phyloP scores from a whole-genome alignment of 495 filamentous ascomycete genomes.

The Physcia stellaris region DNA sequence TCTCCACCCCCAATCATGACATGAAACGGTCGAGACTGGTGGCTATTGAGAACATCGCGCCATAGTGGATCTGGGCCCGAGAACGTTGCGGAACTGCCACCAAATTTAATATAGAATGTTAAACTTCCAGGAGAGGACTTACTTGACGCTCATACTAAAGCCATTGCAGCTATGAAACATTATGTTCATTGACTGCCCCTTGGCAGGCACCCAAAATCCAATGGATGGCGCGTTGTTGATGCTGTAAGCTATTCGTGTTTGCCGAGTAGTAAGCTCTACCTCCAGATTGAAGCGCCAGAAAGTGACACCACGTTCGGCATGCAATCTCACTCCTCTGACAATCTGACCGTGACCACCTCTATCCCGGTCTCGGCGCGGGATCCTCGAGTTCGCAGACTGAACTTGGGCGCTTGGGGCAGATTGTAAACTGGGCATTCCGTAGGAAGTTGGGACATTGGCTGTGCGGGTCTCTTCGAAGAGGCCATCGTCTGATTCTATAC shows the following conservation, averaged over 20 bases:
- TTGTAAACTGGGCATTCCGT: constrained; percentile 23
- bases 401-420: constrained; percentile 30
- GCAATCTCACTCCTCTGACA: constrained; percentile 65
- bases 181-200: constrained; percentile 84
- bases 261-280: constrained; percentile 61
- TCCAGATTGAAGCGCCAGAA: constrained; percentile 97
- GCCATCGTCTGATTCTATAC: constrained; percentile 62
- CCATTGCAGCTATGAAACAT: constrained; percentile 98
- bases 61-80: constrained; percentile 92
- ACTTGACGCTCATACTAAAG: constrained; percentile 68
- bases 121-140: no score
- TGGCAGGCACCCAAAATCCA: constrained; percentile 88
- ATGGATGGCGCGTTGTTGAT: constrained; percentile 85
- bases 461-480: constrained; percentile 50
- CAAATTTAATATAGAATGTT: no score
- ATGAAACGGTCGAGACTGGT: constrained; percentile 88
- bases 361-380: constrained; percentile 47
- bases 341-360: constrained; percentile 62
- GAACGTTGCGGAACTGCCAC: constrained; percentile 28
- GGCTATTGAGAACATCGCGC: constrained; percentile 87
- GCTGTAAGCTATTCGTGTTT: constrained; percentile 83
- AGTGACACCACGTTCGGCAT: constrained; percentile 74
- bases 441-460: constrained; percentile 29
- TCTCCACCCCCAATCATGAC: constrained; percentile 97
- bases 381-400: constrained; percentile 16